Conservation (phyloP, 2,329 filamentous ascomycete genomes). For the Tolypocladium pustulatum region DNA sequence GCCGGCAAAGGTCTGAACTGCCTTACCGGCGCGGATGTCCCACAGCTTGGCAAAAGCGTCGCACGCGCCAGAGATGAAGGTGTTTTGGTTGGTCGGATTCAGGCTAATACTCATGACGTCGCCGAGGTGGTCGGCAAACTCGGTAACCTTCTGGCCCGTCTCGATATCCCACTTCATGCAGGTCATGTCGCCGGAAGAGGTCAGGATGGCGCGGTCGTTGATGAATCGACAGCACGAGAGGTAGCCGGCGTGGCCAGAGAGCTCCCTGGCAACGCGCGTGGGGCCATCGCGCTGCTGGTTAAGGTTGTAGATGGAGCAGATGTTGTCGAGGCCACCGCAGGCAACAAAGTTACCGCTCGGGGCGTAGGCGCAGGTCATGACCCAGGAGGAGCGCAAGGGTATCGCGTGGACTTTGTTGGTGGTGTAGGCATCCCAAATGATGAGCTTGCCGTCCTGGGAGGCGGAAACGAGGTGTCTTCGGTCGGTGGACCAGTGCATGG, state of each 20-base stretch:
- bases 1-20: slow-evolving; percentile 95
- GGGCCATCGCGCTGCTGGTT: slow-evolving; percentile 92
- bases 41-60: slow-evolving; percentile 97
- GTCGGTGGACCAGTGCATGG: slow-evolving; percentile 99
- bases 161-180: slow-evolving; percentile 99
- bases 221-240: slow-evolving; percentile 98
- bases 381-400: slow-evolving; percentile 93
- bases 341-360: slow-evolving; percentile 97
- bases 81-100: slow-evolving; percentile 98
- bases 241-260: slow-evolving; percentile 95
- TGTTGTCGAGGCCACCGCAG: slow-evolving; percentile 97
- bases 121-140: slow-evolving; percentile 95
- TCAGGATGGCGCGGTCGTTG: slow-evolving; percentile 95
- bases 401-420: slow-evolving; percentile 99
- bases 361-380: slow-evolving; percentile 99
- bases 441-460: slow-evolving; percentile 97
- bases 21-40: slow-evolving; percentile 97
- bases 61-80: slow-evolving; percentile 98
- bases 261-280: slow-evolving; percentile 86
- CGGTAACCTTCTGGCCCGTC: slow-evolving; percentile 91
- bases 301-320: slow-evolving; percentile 99
- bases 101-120: slow-evolving; percentile 99
- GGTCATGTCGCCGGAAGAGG: slow-evolving; percentile 98
- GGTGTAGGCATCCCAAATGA: slow-evolving; percentile 99
- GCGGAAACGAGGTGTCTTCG: slow-evolving; percentile 93